These are phyloP conservation scores for Colletotrichum tropicale DNA, from an alignment of 2,329 filamentous ascomycete genomes.

Conservation along the genomic window DNA sequence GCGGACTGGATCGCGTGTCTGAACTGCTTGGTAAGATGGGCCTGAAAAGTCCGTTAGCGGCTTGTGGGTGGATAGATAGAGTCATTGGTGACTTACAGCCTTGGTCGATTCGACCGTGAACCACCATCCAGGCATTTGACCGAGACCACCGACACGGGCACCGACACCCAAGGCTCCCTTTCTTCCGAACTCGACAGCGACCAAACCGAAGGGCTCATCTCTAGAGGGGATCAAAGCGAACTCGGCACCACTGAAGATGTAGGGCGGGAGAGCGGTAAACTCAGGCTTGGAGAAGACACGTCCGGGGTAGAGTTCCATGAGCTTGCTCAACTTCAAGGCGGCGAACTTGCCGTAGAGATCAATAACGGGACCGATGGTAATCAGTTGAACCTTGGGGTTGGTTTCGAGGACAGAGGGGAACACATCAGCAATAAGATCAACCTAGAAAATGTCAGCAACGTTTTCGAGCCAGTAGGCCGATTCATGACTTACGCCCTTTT, in stretches of 20 bases:
- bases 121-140: slow-evolving; percentile 76
- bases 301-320: slow-evolving; percentile 70
- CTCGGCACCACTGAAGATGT: slow-evolving; percentile 70
- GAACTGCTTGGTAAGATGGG: slow-evolving; percentile 69
- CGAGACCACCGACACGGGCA: slow-evolving; percentile 68
- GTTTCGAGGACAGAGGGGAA: slow-evolving; percentile 67
- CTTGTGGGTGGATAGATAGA: not conserved
- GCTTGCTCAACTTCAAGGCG: slow-evolving; percentile 65
- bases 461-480: not conserved
- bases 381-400: slow-evolving; percentile 63
- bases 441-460: not conserved
- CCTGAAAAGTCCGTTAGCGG: slow-evolving; percentile 19
- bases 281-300: slow-evolving; percentile 71
- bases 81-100: slow-evolving; percentile 33
- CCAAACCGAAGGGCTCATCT: slow-evolving; percentile 72
- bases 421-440: slow-evolving; percentile 72
- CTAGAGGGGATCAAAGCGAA: slow-evolving; percentile 73
- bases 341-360: slow-evolving; percentile 73
- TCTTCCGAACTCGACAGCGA: slow-evolving; percentile 71
- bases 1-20: slow-evolving; percentile 66
- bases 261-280: slow-evolving; percentile 69
- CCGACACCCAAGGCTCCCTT: slow-evolving; percentile 72
- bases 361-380: slow-evolving; percentile 68
- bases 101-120: slow-evolving; percentile 71
- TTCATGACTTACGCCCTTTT: slow-evolving; percentile 56